phyloP scores from a whole-genome alignment of 345 rosid species.

The Abelmoschus esculentus region DNA sequence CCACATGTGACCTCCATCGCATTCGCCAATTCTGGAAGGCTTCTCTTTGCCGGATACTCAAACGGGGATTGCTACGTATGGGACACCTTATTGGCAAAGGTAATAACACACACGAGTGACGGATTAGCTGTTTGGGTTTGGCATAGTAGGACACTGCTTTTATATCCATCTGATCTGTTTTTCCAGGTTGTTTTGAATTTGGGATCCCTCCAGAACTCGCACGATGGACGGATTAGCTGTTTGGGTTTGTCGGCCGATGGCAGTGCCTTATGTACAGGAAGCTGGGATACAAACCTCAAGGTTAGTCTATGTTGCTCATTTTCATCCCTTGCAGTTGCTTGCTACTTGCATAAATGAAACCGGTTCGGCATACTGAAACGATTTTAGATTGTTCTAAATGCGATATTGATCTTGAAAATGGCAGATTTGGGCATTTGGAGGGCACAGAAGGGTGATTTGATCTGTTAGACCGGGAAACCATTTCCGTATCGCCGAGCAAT shows the following conservation, averaged over 20 bases:
- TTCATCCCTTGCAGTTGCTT: conserved; percentile 5
- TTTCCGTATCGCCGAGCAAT: background rate
- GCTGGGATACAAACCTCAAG: conserved; percentile 93
- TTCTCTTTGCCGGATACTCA: conserved; percentile 83
- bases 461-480: background rate
- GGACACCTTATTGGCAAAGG: conserved; percentile 94
- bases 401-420: background rate
- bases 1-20: conserved; percentile 70
- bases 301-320: conserved; percentile 31
- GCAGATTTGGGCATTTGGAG: conserved; percentile 99
- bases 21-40: conserved; percentile 93
- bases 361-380: background rate
- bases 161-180: conserved; percentile 8
- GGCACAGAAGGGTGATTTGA: conserved; percentile 63
- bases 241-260: conserved; percentile 96
- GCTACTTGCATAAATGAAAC: background rate
- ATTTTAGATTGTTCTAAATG: background rate
- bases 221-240: conserved; percentile 65
- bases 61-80: conserved; percentile 76
- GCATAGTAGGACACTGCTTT: background rate
- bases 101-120: conserved; percentile 16
- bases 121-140: background rate
- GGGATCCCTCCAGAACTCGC: conserved; percentile 74
- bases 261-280: conserved; percentile 99
- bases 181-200: conserved; percentile 75